Evolutionary conservation across 768 basidiomycete species (phyloP).

Genomic region (Lactarius sp.): DNA sequence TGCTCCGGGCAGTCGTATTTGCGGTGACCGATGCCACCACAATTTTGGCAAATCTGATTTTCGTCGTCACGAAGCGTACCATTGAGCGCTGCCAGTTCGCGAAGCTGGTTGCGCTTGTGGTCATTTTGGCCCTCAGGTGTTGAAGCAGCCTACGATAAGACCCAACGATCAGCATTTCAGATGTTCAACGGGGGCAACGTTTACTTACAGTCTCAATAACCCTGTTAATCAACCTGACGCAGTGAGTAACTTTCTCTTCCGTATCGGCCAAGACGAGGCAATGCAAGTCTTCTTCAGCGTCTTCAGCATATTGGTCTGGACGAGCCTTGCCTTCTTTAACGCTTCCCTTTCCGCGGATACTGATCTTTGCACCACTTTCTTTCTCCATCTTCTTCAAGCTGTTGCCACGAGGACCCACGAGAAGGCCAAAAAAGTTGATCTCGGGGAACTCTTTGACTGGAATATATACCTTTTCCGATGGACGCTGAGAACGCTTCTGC

Average conservation of each 20-base stretch:
- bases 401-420: conserved; percentile 97
- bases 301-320: conserved; percentile 90
- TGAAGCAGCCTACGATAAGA: conserved; percentile 74
- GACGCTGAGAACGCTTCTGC: conserved; percentile 88
- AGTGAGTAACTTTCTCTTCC: conserved; percentile 85
- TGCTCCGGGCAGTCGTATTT: conserved; percentile 99
- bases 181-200: background rate
- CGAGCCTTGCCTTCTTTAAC: conserved; percentile 98
- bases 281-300: conserved; percentile 98
- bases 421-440: conserved; percentile 98
- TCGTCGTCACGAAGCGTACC: conserved; percentile 99
- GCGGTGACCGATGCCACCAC: conserved; percentile 89
- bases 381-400: conserved; percentile 99
- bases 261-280: conserved; percentile 92
- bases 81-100: conserved; percentile 94
- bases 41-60: conserved; percentile 98
- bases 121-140: conserved; percentile 99
- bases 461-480: conserved; percentile 98
- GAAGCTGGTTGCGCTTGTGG: conserved; percentile 97
- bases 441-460: conserved; percentile 99
- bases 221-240: conserved; percentile 93
- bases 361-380: conserved; percentile 97
- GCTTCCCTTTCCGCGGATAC: conserved; percentile 95
- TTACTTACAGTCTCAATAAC: conserved; percentile 94
- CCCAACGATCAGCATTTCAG: conserved; percentile 7